phyloP scores from a whole-genome alignment of 805 yeast genomes.

The Blastobotrys peoriensis region DNA sequence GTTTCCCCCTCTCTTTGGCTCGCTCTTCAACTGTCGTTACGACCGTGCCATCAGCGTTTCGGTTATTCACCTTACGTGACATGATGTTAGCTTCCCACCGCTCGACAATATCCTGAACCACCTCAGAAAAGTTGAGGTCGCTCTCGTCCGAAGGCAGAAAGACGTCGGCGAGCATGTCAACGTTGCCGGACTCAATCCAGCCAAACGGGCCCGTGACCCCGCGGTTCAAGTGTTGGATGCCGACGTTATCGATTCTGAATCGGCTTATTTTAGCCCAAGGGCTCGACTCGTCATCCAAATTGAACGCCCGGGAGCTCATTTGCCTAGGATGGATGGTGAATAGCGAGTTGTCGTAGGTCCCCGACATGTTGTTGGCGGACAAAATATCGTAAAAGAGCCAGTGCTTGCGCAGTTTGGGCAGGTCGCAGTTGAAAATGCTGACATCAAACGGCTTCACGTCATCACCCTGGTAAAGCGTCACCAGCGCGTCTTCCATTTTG shows the following conservation, averaged over 20 bases:
- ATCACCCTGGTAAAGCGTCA: slow-evolving; percentile 46
- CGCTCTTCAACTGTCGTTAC: slow-evolving; percentile 27
- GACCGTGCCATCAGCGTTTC: slow-evolving; percentile 19
- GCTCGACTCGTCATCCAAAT: slow-evolving; percentile 23
- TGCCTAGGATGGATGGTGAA: slow-evolving; percentile 86
- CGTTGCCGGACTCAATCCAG: slow-evolving; percentile 90
- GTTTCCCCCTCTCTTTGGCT: slow-evolving; percentile 29
- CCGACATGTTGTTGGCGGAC: slow-evolving; percentile 79
- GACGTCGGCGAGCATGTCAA: slow-evolving; percentile 89
- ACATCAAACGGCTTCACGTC: slow-evolving; percentile 80
- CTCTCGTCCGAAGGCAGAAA: slow-evolving; percentile 65
- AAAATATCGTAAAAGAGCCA: slow-evolving; percentile 89
- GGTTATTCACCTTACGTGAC: slow-evolving; percentile 9
- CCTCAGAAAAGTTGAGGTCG: slow-evolving; percentile 37
- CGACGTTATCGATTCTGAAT: slow-evolving; percentile 75
- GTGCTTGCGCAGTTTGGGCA: slow-evolving; percentile 76
- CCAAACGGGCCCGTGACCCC: slow-evolving; percentile 92
- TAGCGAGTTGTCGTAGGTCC: slow-evolving; percentile 86
- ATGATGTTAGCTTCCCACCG: slow-evolving; percentile 33
- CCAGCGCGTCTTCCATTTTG: slow-evolving; percentile 75
- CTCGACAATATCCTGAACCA: slow-evolving; percentile 34
- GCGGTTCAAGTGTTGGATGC: slow-evolving; percentile 81
- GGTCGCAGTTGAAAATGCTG: slow-evolving; percentile 79
- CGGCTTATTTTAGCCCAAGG: slow-evolving; percentile 65
- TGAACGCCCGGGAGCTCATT: slow-evolving; percentile 31